Evolutionary conservation across 1,284 basidiomycete genomes (phyloP).

Genomic region (Cerioporus squamosus): DNA sequence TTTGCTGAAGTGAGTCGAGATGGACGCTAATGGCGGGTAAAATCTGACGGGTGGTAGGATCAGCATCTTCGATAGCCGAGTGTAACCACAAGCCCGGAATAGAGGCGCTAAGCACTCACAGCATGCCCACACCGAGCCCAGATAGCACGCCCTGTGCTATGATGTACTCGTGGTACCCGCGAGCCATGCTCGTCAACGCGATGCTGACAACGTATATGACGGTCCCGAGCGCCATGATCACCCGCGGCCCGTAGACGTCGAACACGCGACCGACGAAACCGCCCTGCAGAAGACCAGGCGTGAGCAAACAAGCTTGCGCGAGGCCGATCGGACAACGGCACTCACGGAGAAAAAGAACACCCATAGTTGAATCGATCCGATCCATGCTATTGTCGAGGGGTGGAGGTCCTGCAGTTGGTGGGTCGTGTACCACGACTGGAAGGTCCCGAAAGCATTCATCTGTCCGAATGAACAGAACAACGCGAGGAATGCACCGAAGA

Average conservation of each 20-base stretch:
- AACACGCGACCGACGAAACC: slow-evolving; percentile 39
- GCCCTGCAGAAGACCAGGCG: slow-evolving; percentile 25
- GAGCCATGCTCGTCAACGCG: slow-evolving; percentile 41
- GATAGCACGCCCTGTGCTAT: slow-evolving; percentile 43
- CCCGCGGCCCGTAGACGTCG: slow-evolving; percentile 39
- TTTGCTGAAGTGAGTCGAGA: slow-evolving; percentile 57
- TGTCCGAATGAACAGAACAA: slow-evolving; percentile 43
- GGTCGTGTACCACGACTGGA: slow-evolving; percentile 48
- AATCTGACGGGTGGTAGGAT: slow-evolving; percentile 25
- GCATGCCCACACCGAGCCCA: slow-evolving; percentile 40
- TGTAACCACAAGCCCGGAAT: background rate
- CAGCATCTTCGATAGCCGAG: too few relatives aligned
- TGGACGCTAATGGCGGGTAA: slow-evolving; percentile 31
- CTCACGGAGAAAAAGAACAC: slow-evolving; percentile 45
- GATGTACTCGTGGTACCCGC: slow-evolving; percentile 40
- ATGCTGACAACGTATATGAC: slow-evolving; percentile 38
- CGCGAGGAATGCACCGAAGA: slow-evolving; percentile 24
- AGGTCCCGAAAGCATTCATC: slow-evolving; percentile 44
- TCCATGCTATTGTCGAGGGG: slow-evolving; percentile 50
- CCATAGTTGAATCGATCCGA: slow-evolving; percentile 49
- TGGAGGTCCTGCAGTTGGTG: slow-evolving; percentile 41
- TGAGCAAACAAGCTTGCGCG: background rate
- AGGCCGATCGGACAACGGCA: slow-evolving; percentile 6
- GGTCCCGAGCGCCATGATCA: slow-evolving; percentile 39
- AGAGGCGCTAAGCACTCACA: slow-evolving; percentile 35